These are phyloP conservation scores for Erythrobasidium hasegawianum DNA, from an alignment of 1,284 basidiomycete species.

Conservation along the genomic window DNA sequence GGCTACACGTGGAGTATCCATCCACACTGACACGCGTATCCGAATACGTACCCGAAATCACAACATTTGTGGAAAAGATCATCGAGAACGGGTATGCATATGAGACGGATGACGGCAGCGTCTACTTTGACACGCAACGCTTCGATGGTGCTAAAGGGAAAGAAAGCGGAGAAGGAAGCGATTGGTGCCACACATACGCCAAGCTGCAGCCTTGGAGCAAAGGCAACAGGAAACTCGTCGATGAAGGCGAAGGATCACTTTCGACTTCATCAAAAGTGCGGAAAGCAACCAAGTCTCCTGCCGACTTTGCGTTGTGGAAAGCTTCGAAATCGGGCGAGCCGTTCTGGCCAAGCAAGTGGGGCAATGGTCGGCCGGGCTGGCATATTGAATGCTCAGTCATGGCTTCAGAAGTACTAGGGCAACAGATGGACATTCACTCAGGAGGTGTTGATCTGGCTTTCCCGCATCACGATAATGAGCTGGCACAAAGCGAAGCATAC, in stretches of 20 bases:
- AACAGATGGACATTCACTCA: conserved; percentile 95
- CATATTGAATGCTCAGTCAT: conserved; percentile 99
- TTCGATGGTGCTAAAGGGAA: conserved; percentile 65
- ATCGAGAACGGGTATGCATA: conserved; percentile 88
- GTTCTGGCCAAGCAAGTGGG: conserved; percentile 95
- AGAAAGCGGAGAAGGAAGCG: conserved; percentile 47
- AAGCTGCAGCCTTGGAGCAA: conserved; percentile 94
- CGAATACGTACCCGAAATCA: conserved; percentile 95
- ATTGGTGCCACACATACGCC: conserved; percentile 74
- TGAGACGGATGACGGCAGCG: conserved; percentile 67
- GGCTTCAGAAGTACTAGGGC: conserved; percentile 88
- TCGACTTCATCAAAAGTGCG: conserved; percentile 56
- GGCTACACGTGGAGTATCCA: conserved; percentile 78
- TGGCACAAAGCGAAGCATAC: conserved; percentile 95
- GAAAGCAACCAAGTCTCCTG: conserved; percentile 56
- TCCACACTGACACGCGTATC: conserved; percentile 92
- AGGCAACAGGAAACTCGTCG: conserved; percentile 82
- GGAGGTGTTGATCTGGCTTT: conserved; percentile 96
- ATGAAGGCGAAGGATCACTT: conserved; percentile 83
- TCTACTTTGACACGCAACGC: conserved; percentile 88
- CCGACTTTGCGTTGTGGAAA: conserved; percentile 98
- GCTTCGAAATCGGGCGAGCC: conserved; percentile 97
- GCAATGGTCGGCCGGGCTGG: conserved; percentile 95
- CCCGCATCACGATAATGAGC: conserved; percentile 98
- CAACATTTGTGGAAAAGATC: conserved; percentile 80